A percentile compares a stretch with the other conserved stretches of the same genome.
Evolutionary conservation across 1,284 basidiomycete genomes (phyloP).

Genomic region (Heterobasidion irregulare): DNA sequence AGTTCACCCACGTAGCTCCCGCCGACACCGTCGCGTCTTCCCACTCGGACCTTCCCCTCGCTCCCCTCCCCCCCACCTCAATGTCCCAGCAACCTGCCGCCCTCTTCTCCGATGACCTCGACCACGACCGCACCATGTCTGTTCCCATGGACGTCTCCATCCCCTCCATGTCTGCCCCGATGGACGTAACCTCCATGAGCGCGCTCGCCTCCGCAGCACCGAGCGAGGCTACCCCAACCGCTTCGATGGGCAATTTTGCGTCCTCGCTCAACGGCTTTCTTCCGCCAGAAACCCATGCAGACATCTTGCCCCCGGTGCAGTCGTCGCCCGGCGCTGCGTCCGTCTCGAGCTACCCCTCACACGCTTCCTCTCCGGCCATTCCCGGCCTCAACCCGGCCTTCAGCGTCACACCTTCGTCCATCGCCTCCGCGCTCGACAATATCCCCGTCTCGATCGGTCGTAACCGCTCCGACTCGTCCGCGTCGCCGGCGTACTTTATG

Average conservation of each 20-base stretch:
- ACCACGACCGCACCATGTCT: conserved; percentile 22
- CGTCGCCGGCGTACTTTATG: conserved; percentile 23
- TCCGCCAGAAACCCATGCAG: conserved; percentile 17
- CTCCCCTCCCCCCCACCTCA: conserved; percentile 12
- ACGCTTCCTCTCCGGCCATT: conserved; percentile 32
- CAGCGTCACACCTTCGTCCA: conserved; percentile 22
- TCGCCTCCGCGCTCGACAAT: conserved; percentile 25
- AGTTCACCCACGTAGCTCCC: background rate
- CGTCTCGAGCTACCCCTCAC: conserved; percentile 29
- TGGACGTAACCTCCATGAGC: conserved; percentile 11
- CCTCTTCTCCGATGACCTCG: conserved; percentile 30
- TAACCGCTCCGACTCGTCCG: conserved; percentile 28
- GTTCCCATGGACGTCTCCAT: conserved; percentile 30
- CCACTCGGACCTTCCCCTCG: conserved; percentile 19
- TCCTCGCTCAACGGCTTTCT: conserved; percentile 18
- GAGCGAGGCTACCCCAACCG: conserved; percentile 8
- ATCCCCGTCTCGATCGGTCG: conserved; percentile 16
- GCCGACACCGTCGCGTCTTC: conserved; percentile 17
- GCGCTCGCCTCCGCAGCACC: conserved; percentile 4
- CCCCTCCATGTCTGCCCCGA: conserved; percentile 3
- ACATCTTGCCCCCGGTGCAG: conserved; percentile 17
- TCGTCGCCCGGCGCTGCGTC: conserved; percentile 34
- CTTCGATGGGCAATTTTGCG: conserved; percentile 9
- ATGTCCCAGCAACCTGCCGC: conserved; percentile 14
- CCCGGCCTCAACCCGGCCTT: conserved; percentile 23